Conservation (phyloP, 192 early-diverging fungal species). For the Linnemannia exigua region DNA sequence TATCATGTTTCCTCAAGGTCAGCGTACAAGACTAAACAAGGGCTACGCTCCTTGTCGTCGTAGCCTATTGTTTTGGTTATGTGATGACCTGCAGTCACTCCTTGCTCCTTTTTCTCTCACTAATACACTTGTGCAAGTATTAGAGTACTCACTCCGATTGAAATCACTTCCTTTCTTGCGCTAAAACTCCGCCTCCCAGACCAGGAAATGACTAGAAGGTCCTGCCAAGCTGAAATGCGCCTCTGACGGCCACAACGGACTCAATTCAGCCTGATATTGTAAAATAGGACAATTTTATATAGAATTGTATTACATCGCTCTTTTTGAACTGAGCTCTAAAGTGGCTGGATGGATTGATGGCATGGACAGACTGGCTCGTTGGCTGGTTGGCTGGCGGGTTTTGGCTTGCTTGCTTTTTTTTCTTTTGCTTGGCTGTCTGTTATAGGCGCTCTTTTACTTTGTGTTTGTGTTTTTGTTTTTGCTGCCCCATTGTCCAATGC, state of each 20-base stretch:
- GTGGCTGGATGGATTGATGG: background rate
- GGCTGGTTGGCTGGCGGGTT: background rate
- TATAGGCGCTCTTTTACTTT: background rate
- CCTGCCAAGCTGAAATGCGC: constrained; percentile 4
- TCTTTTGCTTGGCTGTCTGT: background rate
- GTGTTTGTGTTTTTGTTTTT: background rate
- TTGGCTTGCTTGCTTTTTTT: too few relatives aligned
- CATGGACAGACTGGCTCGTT: background rate
- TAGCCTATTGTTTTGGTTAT: background rate
- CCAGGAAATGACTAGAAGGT: background rate
- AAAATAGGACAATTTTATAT: background rate
- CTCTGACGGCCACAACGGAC: background rate
- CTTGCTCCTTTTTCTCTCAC: background rate
- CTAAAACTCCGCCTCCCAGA: constrained; percentile 1
- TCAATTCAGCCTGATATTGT: background rate
- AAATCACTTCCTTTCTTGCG: background rate
- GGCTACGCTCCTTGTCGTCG: background rate
- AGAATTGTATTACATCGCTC: background rate
- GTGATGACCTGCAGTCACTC: constrained; percentile 4
- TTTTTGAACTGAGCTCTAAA: background rate
- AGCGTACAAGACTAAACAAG: background rate
- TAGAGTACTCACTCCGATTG: constrained; percentile 5
- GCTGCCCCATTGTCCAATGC: constrained; percentile 7
- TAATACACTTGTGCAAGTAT: background rate
- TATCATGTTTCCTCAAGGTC: background rate